Evolutionary conservation across 805 yeast genomes (phyloP), one percentile per base, ranked within the genome.

Genomic region (Priceomyces castillae): DNA sequence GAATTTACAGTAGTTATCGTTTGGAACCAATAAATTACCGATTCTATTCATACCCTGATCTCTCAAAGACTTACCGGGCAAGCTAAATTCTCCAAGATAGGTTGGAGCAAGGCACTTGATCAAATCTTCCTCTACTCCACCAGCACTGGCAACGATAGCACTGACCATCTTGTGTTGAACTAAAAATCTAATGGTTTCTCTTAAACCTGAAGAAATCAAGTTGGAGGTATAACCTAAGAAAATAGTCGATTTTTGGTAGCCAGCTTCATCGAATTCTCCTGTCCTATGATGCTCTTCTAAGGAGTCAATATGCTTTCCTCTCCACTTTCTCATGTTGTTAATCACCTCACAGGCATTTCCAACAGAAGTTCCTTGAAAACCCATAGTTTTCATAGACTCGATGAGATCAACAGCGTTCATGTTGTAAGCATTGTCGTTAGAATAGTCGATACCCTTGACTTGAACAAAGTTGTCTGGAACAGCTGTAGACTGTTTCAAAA

Each of bases 21-120:
- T 94, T 44, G 99, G 99, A 41, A 94, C 98, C 54, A 94, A 76
- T 64, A 94, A 75, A 65, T 94, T 95, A 50, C 99, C 99, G 57
- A 95, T 94, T 69, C 99, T 84, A 73, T 94, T 94, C 85, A 94
- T 82, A 50, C 99, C 99, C 64, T 90, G 84, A 40, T 89, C 96
- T 65, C 99, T 82, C 50, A 94, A 77, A 38, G 76, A 73, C 44
- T 82, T 73, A 47, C 99, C 99, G 12, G 82, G 80, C 52, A 92
- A 73, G 35, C 84, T 64, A 64, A 90, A 94, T 40, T 90, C 97
- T 41, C 99, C 97, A 75, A 95, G 73, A 58, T 82, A 90, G 6
- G 99, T 94, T 43, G 97, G 97, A 2, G 98, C 99, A 44, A 94
- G 74, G 62, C 96, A 90, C 67, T 94, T 94, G 74, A 94, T 94